Evolutionary conservation across 2,329 filamentous ascomycete genomes (phyloP), one percentile per base, ranked within the genome.

Genomic region (Ceratocystis lukuohia): DNA sequence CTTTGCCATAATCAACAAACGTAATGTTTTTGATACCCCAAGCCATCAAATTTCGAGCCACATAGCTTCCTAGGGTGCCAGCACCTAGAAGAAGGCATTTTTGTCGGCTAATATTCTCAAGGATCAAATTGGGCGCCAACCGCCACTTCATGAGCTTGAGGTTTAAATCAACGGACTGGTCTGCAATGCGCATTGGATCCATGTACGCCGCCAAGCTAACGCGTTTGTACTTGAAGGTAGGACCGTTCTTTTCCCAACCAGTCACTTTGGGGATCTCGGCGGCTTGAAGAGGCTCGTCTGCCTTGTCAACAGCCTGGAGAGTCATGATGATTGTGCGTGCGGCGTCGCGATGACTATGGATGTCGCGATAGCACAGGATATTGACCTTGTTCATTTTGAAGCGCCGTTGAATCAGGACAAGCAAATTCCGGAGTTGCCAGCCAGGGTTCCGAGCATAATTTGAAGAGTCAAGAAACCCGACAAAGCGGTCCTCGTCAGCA

Each of bases 141-240:
- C 94, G 87, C 94, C 94, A 99, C 77, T 96, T 99, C 87, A 99
- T 99, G 67, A 99, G 82, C 76, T 97, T 97, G 68, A 97, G 80
- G 72, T 99, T 99, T 67, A 99, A 81, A 72, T 99, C 94, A 8
- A 97, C 93, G 0, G 92, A 91, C 74, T 96, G 91, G 73, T 97
- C 92, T 25, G 94, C 94, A 20, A 97, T 80, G 72, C 87, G 86
- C 44, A 82, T 80, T 5, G 94, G 93, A 73, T 99, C 92, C 88
- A 99, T 93, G 71, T 96, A 96, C 71, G 94, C 91, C 22, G 88
- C 88, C 7, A 99, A 80, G 72, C 95, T 91, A 15, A 91, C 90
- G 20, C 88, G 82, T 70, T 89, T 86, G 17, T 89, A 86, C 20
- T 84, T 84, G 20, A 97, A 79, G 33, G 62, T 63, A 73, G 95